Evolutionary conservation across 441 rosid genomes (phyloP).

Genomic region (Omphalea diandra): DNA sequence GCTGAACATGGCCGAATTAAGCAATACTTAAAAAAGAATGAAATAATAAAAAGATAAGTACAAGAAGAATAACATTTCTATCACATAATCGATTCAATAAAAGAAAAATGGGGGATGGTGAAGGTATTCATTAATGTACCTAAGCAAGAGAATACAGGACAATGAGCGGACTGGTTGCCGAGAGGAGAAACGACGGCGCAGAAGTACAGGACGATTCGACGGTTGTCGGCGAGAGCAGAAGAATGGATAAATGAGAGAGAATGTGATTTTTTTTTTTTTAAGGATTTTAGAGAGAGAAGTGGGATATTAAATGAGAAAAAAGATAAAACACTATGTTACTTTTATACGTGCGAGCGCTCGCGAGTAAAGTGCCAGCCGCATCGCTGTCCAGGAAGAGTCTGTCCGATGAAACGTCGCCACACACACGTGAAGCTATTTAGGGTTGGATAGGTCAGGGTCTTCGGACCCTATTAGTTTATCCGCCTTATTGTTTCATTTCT

Average conservation of each 20-base stretch:
- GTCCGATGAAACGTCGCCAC: conserved; percentile 30
- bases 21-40: too few species aligned
- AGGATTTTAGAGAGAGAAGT: conserved; percentile 20
- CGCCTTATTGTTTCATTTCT: too few species aligned
- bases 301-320: neutral
- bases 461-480: too few species aligned
- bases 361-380: conserved; percentile 23
- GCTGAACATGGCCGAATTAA: neutral
- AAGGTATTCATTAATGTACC: neutral
- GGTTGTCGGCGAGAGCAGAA: conserved; percentile 17
- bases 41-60: too few species aligned
- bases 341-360: neutral
- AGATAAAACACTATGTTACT: conserved; percentile 4
- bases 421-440: neutral
- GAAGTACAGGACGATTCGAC: conserved; percentile 8
- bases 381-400: conserved; percentile 26
- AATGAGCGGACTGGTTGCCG: neutral
- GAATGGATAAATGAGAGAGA: conserved; percentile 32
- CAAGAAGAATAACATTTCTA: neutral
- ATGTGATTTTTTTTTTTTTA: conserved; percentile 28
- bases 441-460: too few species aligned
- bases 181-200: neutral
- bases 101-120: neutral
- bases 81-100: neutral
- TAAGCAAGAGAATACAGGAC: neutral